phyloP scores from a whole-genome alignment of 2,329 filamentous ascomycete genomes.

The Colletotrichum karsti region DNA sequence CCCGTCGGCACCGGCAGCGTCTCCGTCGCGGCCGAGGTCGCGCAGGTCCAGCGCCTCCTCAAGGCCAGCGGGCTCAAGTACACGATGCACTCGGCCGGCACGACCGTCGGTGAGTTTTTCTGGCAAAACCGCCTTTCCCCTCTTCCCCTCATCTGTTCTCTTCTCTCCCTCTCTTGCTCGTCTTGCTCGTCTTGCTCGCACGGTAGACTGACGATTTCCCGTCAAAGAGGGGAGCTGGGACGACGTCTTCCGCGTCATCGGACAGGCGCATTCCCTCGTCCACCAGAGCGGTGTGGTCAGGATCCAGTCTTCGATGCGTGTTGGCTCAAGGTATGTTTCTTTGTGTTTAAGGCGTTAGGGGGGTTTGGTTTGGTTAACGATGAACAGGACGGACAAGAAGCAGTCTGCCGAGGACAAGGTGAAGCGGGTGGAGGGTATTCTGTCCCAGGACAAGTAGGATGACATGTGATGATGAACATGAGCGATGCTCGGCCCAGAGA shows the following conservation, averaged over 20 bases:
- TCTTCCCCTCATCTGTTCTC: too few relatives aligned
- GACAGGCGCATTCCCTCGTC: slow-evolving; percentile 83
- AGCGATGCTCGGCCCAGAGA: too few relatives aligned
- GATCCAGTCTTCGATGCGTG: slow-evolving; percentile 88
- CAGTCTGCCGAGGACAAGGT: slow-evolving; percentile 87
- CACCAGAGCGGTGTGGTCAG: slow-evolving; percentile 81
- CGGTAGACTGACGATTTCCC: too few relatives aligned
- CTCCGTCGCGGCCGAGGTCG: slow-evolving; percentile 85
- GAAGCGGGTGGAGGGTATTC: slow-evolving; percentile 61
- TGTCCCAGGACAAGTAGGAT: slow-evolving; percentile 41
- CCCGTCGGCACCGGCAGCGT: slow-evolving; percentile 83
- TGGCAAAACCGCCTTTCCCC: neutral
- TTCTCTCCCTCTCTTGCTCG: neutral
- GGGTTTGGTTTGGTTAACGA: neutral
- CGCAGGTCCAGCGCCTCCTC: slow-evolving; percentile 86
- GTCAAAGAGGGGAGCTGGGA: slow-evolving; percentile 97
- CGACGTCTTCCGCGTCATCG: slow-evolving; percentile 83
- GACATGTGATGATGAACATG: neutral
- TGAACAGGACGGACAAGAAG: slow-evolving; percentile 79
- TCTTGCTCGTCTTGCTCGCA: too few relatives aligned
- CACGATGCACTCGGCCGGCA: slow-evolving; percentile 92
- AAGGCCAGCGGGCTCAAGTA: slow-evolving; percentile 83
- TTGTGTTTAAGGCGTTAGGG: neutral
- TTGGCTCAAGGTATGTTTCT: slow-evolving; percentile 74
- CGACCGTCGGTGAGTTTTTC: slow-evolving; percentile 78